Evolutionary conservation across 31 red algal genomes (phyloP), one percentile per base, ranked within the genome.

Genomic region (Porphyra umbilicalis): DNA sequence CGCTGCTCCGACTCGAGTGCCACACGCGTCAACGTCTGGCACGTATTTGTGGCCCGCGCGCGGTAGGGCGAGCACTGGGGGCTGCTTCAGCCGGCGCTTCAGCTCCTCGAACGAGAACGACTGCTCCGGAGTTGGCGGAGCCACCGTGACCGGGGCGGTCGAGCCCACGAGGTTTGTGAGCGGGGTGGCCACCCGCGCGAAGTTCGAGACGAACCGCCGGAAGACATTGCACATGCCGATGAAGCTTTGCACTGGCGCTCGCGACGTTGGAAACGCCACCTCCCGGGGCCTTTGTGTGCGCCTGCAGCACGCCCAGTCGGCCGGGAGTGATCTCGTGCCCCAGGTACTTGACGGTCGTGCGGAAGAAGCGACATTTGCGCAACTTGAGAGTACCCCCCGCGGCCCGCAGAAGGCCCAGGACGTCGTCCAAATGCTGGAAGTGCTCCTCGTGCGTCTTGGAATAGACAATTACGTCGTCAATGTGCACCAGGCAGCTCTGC

Each of bases 21-120:
- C 76, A 32, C 82, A 80, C 32, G 76, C 82, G 40, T 90, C 83
- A 10, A 81, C 82, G n/a, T 85, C 83, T 11, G 85, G 35, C 15
- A 77, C 74, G 71, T 38, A 90, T 0, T 82, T 38, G 4, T 46
- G n/a, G 6, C 37, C 78, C 9, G 40, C 10, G 10, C 10, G 33
- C 20, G 83, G 88, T 36, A 90, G 33, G 18, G 57, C 38, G 25
- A 90, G 40, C 0, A 90, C 39, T 0, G 88, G 83, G 30, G 79
- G 78, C n/a, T 16, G 0, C 5, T 82, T 80, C 6, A 85, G n/a
- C 10, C 33, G 33, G 18, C 38, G 44, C 31, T 85, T 79, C 13
- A 90, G 36, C 20, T 31, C 33, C 29, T 79, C 76, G 35, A 80
- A 81, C 9, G 88, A 81, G n/a, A n/a, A n/a, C n/a, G n/a, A n/a